These are phyloP conservation scores for Microdochium trichocladiopsis DNA, from an alignment of 2,329 filamentous ascomycete species.

Conservation along the genomic window DNA sequence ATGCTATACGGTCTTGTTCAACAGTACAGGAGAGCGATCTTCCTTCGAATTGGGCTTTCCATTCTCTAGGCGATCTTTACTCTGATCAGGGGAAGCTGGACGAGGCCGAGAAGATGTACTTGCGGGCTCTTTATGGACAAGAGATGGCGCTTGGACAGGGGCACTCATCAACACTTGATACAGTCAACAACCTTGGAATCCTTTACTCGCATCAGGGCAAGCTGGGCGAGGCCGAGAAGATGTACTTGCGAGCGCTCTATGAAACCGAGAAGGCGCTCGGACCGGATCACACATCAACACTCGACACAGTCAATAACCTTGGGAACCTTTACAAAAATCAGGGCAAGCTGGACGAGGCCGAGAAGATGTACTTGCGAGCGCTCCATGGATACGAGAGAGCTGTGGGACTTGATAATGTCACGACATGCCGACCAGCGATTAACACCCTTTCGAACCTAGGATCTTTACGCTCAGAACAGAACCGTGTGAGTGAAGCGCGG, in stretches of 20 bases:
- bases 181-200: slow-evolving; percentile 3
- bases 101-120: no score
- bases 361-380: no score
- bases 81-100: background rate
- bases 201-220: background rate
- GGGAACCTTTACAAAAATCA: slow-evolving; percentile 8
- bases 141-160: background rate
- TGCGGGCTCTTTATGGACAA: background rate
- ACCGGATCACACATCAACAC: slow-evolving; percentile 9
- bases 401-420: background rate
- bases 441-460: background rate
- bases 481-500: no score
- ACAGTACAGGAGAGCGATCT: no score
- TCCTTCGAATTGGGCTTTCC: no score
- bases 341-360: slow-evolving; percentile 1
- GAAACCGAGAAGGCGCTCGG: background rate
- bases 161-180: slow-evolving; percentile 10
- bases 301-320: slow-evolving; percentile 7
- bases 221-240: no score
- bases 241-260: background rate
- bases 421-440: background rate
- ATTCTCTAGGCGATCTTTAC: no score
- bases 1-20: no score
- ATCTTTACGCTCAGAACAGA: background rate
- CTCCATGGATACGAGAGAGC: no score